Evolutionary conservation across 148 eudicot genomes (phyloP).

Genomic region (Selenicereus undatus): DNA sequence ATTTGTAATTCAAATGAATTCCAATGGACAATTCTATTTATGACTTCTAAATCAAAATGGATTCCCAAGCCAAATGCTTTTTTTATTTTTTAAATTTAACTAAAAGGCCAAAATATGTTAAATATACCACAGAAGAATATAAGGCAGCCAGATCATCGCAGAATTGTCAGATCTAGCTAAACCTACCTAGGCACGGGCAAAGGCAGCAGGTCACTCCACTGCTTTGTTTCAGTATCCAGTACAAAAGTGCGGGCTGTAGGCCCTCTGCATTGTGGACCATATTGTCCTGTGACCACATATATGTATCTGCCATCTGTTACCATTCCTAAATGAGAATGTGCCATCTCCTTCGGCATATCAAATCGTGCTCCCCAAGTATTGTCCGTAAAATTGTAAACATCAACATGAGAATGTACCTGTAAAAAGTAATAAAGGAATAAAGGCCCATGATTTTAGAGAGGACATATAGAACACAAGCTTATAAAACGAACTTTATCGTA

Average conservation of each 20-base stretch:
- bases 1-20: neutral
- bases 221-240: conserved; percentile 75
- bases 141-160: neutral
- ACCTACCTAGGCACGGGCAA: conserved; percentile 88
- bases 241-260: conserved; percentile 83
- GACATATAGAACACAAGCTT: neutral
- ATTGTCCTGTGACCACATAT: conserved; percentile 90
- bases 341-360: conserved; percentile 99
- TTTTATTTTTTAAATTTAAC: neutral
- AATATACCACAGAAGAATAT: neutral
- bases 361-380: conserved; percentile 93
- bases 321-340: conserved; percentile 99
- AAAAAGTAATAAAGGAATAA: conserved; percentile 10
- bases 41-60: neutral
- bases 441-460: neutral
- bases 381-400: conserved; percentile 80
- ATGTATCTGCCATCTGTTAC: conserved; percentile 94
- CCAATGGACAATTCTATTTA: neutral
- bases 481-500: neutral
- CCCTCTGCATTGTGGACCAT: conserved; percentile 99
- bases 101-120: neutral
- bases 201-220: conserved; percentile 74
- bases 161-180: neutral
- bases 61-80: neutral
- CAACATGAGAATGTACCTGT: conserved; percentile 99